Percentiles rank a stretch among this genome's conserved stretches.
These are phyloP conservation scores for Globisporangium cederbergense DNA, from an alignment of 352 stramenopile genomes.

Conservation along the genomic window DNA sequence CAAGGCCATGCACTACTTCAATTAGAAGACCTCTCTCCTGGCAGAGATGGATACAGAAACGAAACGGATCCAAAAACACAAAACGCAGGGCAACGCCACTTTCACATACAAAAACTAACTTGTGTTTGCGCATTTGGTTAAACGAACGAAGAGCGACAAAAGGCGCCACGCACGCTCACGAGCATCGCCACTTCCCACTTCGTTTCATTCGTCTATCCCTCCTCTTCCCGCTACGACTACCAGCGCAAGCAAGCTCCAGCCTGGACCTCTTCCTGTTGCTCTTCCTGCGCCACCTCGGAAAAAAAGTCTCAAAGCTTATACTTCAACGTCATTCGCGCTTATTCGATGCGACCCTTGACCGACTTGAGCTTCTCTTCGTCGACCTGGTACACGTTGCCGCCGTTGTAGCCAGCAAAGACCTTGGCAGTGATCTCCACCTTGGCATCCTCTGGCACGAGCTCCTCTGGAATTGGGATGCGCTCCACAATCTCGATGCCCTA, in stretches of 20 bases:
- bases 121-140: background rate
- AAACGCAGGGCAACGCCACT: background rate
- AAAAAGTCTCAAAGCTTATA: background rate
- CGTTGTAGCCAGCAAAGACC: conserved; percentile 89
- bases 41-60: background rate
- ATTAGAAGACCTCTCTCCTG: too few relatives aligned
- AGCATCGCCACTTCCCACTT: background rate
- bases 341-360: conserved; percentile 83
- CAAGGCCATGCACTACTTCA: too few relatives aligned
- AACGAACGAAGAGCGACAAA: background rate
- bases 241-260: background rate
- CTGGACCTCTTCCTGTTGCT: background rate
- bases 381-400: conserved; percentile 92
- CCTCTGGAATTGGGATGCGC: conserved; percentile 96
- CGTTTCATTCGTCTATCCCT: conserved; percentile 8
- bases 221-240: conserved; percentile 3
- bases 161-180: background rate
- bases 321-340: background rate
- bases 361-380: conserved; percentile 91
- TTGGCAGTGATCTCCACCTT: conserved; percentile 99
- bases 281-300: background rate
- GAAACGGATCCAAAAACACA: background rate
- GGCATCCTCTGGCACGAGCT: conserved; percentile 96
- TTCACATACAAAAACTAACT: conserved; percentile 1
- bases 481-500: conserved; percentile 98